phyloP scores from a whole-genome alignment of 2,329 filamentous ascomycete species.

The Trichophyton simii region DNA sequence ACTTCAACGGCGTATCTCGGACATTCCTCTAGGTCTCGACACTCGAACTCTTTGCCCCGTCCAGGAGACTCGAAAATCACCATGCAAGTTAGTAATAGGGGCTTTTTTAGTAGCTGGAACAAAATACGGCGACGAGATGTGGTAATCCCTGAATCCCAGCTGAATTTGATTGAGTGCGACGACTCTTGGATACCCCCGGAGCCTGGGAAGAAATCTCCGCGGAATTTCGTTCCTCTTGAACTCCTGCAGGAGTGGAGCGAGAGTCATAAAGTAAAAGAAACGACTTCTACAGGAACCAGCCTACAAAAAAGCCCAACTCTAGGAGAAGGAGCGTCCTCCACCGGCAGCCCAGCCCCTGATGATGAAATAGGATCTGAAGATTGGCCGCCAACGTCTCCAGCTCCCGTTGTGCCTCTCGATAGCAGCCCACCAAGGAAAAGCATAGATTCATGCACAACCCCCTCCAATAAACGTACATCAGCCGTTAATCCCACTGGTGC shows the following conservation, averaged over 20 bases:
- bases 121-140: slow-evolving; percentile 33
- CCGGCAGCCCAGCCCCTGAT: not conserved
- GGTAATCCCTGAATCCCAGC: slow-evolving; percentile 39
- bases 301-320: not conserved
- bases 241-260: slow-evolving; percentile 24
- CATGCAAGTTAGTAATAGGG: not conserved
- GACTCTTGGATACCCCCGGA: slow-evolving; percentile 31
- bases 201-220: slow-evolving; percentile 18
- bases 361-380: not conserved
- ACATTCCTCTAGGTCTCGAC: not conserved
- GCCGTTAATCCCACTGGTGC: not conserved
- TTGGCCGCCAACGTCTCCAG: not conserved
- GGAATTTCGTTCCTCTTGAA: slow-evolving; percentile 24
- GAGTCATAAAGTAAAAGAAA: not conserved
- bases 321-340: not conserved
- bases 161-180: slow-evolving; percentile 34
- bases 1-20: not conserved
- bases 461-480: not conserved
- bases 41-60: not conserved
- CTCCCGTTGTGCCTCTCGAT: not conserved
- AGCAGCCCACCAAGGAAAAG: not conserved
- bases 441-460: not conserved
- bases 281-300: not conserved
- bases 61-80: not conserved
- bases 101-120: slow-evolving; percentile 17